A percentile compares a stretch with the other conserved stretches of the same genome.
phyloP scores from a whole-genome alignment of 176 grass and related monocot genomes.

The Aechmea fasciata region DNA sequence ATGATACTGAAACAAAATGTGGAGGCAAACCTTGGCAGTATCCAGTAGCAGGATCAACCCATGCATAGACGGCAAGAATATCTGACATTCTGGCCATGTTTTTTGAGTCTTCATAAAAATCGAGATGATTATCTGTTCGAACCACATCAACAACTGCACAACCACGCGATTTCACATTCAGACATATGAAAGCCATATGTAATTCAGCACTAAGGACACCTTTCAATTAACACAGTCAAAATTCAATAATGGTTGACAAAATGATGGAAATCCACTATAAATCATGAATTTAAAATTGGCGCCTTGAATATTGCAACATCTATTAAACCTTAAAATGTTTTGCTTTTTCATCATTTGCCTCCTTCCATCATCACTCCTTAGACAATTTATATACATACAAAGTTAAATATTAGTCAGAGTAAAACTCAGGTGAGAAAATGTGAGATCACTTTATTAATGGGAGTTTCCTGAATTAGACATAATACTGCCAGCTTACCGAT shows the following conservation, averaged over 20 bases:
- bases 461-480: neutral
- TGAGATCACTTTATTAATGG: too few relatives aligned
- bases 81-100: slow-evolving; percentile 99
- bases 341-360: too few relatives aligned
- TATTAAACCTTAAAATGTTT: too few relatives aligned
- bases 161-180: slow-evolving; percentile 5
- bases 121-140: slow-evolving; percentile 88
- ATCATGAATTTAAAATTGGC: too few relatives aligned
- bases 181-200: neutral
- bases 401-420: too few relatives aligned
- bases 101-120: slow-evolving; percentile 93
- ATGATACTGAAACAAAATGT: neutral
- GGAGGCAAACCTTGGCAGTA: slow-evolving; percentile 83
- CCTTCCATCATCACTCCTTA: too few relatives aligned
- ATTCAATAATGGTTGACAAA: neutral
- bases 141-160: slow-evolving; percentile 96
- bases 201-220: neutral
- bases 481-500: slow-evolving; percentile 50
- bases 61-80: slow-evolving; percentile 99
- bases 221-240: neutral
- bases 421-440: too few relatives aligned
- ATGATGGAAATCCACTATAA: neutral
- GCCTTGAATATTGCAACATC: too few relatives aligned
- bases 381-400: too few relatives aligned
- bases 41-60: slow-evolving; percentile 95